Evolutionary conservation across 139 green algal species (phyloP).

Genomic region (Ostreobium quekettii): DNA sequence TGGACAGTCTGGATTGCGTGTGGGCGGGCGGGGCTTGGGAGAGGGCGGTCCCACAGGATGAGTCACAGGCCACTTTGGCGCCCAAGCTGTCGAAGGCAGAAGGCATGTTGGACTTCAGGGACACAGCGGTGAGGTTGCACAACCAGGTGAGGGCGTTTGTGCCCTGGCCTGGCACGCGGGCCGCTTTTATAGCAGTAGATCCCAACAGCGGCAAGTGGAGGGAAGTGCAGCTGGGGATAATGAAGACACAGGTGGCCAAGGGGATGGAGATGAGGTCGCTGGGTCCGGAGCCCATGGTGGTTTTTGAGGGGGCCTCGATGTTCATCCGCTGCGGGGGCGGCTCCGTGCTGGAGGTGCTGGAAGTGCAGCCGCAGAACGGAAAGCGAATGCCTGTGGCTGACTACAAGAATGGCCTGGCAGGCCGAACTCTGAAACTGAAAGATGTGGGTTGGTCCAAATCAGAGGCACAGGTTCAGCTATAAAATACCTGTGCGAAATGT

Average conservation of each 20-base stretch:
- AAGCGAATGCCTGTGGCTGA: slow-evolving; percentile 50
- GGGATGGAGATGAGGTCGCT: neutral
- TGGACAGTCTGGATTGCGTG: slow-evolving; percentile 52
- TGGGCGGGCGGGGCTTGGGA: slow-evolving; percentile 40
- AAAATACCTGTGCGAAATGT: no score
- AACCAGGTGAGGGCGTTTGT: slow-evolving; percentile 78
- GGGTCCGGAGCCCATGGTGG: slow-evolving; percentile 13
- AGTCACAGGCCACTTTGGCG: slow-evolving; percentile 52
- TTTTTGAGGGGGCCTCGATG: slow-evolving; percentile 19
- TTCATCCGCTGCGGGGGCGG: slow-evolving; percentile 38
- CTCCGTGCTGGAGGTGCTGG: slow-evolving; percentile 38
- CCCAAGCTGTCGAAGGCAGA: slow-evolving; percentile 73
- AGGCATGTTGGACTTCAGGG: slow-evolving; percentile 52
- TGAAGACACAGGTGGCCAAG: neutral
- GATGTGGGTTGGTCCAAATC: no score
- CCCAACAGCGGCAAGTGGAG: neutral
- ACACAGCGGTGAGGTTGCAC: slow-evolving; percentile 52
- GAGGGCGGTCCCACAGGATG: slow-evolving; percentile 49
- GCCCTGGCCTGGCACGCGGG: slow-evolving; percentile 65
- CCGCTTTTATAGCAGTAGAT: slow-evolving; percentile 34
- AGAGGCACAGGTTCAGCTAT: no score
- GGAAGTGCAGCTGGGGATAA: slow-evolving; percentile 20
- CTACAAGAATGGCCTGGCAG: slow-evolving; percentile 68
- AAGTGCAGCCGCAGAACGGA: slow-evolving; percentile 71
- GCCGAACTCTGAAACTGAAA: slow-evolving; percentile 4